phyloP scores from a whole-genome alignment of 345 rosid genomes.

The Mangifera indica region DNA sequence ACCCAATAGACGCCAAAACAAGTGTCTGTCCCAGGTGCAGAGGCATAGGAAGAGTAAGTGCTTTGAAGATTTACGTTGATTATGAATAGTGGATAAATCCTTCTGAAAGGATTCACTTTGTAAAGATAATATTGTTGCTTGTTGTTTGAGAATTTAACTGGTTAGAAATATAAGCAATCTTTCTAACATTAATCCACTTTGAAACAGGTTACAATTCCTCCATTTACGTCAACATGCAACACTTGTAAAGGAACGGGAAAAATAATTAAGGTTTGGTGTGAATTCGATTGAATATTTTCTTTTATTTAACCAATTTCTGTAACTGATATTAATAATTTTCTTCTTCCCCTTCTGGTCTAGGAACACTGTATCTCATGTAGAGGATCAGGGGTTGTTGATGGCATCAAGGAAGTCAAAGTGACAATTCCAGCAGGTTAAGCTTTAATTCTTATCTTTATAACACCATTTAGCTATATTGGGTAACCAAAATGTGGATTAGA shows the following conservation, averaged over 20 bases:
- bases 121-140: constrained; percentile 9
- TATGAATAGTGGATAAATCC: constrained; percentile 21
- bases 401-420: constrained; percentile 64
- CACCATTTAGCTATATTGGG: constrained; percentile 1
- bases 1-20: constrained; percentile 56
- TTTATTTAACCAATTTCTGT: not conserved
- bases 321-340: constrained; percentile 4
- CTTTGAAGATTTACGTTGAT: constrained; percentile 26
- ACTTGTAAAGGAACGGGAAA: constrained; percentile 73
- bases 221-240: constrained; percentile 78
- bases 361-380: constrained; percentile 64
- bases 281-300: constrained; percentile 7
- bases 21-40: constrained; percentile 71
- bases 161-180: constrained; percentile 10
- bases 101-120: constrained; percentile 16
- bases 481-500: not conserved
- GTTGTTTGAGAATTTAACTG: constrained; percentile 2
- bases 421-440: constrained; percentile 75
- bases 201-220: constrained; percentile 83
- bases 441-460: constrained; percentile 21
- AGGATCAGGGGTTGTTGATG: constrained; percentile 82
- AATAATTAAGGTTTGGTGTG: constrained; percentile 58
- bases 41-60: constrained; percentile 83
- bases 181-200: constrained; percentile 19
- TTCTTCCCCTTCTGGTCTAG: constrained; percentile 37